Base-by-base conservation (phyloP, 148 eudicot species). In the Vaccinium macrocarpon region DNA sequence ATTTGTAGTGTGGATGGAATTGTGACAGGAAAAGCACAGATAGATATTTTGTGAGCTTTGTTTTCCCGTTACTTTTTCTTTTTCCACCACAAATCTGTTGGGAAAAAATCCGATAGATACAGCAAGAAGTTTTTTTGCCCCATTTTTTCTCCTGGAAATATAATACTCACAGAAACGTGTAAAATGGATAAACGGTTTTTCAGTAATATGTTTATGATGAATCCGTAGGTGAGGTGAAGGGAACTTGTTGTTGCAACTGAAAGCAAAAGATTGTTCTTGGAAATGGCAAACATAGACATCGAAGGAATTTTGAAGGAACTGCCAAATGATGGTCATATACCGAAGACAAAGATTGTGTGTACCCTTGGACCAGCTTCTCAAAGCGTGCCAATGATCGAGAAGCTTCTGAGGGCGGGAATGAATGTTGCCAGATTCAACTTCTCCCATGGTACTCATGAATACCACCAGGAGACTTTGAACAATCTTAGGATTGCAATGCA, bases 271-370 rank as follows among this genome's bases (percentile, higher is more conserved):
- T n/a, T 16, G 13, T 25, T 56, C 18, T 32, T 76, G 6, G 59
- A 38, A 66, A 94, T 94, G 97, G 90, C 97, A 49, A 94, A 87
- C 77, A 90, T 94, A 50, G 95, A 94, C 84, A 92, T 94, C 21
- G 95, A 94, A 74, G 97, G 94, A 75, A 88, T 92, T 64, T 84
- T 94, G 84, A 92, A 89, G 87, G 94, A 91, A 84, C 82, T 85
- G 10, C 92, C 94, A 0, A 83, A 85, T 46, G 95, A 90, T 80
- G 93, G 92, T 18, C 89, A 95, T 66, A 78, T 92, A 23, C 92
- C 93, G 0, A 92, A 92, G 91, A 92, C 93, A 21, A 92, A 91
- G 90, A 92, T 92, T 21, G 95, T 92, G 46, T 92, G 95, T 81
- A 92, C 95, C n/a, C 81, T 92, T 32, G 95, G 95, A 3, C 95